phyloP scores from a whole-genome alignment of 768 basidiomycete species.

The Agaricus bisporus region DNA sequence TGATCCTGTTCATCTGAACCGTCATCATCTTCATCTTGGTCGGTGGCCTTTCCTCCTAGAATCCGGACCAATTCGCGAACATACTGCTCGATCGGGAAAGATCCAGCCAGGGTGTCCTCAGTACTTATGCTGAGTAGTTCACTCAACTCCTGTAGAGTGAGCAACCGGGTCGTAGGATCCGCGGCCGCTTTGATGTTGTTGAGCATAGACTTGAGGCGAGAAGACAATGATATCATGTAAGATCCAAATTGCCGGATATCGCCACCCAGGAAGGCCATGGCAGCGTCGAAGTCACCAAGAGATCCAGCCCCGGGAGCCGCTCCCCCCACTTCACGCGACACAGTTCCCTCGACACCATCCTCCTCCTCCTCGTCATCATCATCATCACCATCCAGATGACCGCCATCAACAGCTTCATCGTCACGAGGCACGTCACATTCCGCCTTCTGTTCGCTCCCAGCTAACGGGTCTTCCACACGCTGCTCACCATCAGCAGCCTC shows the following conservation, averaged over 20 bases:
- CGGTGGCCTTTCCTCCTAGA: conserved; percentile 68
- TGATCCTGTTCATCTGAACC: conserved; percentile 59
- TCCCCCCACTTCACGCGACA: conserved; percentile 31
- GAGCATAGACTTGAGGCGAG: conserved; percentile 85
- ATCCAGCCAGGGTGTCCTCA: conserved; percentile 93
- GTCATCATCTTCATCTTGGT: conserved; percentile 64
- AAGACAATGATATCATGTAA: conserved; percentile 87
- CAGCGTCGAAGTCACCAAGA: conserved; percentile 56
- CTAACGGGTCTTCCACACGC: conserved; percentile 33
- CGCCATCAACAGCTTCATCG: conserved; percentile 28
- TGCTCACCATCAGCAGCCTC: conserved; percentile 46
- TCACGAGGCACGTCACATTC: conserved; percentile 16
- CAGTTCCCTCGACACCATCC: conserved; percentile 34
- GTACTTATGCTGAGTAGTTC: conserved; percentile 94
- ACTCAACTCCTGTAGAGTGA: conserved; percentile 91
- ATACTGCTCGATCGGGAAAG: conserved; percentile 91
- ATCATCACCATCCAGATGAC: conserved; percentile 36
- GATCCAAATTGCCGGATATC: conserved; percentile 86
- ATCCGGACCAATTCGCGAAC: conserved; percentile 90
- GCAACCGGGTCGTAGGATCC: conserved; percentile 78
- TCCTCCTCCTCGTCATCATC: conserved; percentile 47
- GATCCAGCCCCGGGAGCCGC: conserved; percentile 33
- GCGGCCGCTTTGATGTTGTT: conserved; percentile 82
- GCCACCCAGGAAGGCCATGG: conserved; percentile 73
- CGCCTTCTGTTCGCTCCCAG: conserved; percentile 24